A percentile compares a stretch with the other conserved stretches of the same genome.
Conservation (phyloP, 257 asterid species). For the Solanum ahanhuiri region DNA sequence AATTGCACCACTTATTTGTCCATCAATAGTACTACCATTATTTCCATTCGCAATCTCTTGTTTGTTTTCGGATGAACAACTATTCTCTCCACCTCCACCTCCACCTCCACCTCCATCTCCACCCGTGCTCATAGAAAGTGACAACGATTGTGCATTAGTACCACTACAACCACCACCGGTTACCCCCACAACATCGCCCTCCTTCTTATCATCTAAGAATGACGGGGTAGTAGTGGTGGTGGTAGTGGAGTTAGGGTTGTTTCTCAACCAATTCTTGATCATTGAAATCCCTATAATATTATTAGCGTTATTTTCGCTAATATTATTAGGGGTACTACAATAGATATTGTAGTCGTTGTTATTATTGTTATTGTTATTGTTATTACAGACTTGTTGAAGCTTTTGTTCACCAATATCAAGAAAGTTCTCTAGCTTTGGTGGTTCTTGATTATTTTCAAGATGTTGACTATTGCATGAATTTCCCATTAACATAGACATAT, state of each 20-base stretch:
- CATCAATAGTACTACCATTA: conserved; percentile 1
- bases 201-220: conserved; percentile 8
- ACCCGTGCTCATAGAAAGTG: conserved; percentile 72
- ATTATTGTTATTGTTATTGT: neutral
- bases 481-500: conserved; percentile 5
- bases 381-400: conserved; percentile 3
- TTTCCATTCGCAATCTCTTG: neutral
- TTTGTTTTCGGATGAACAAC: conserved; percentile 11
- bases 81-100: conserved; percentile 13
- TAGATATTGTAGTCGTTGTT: neutral
- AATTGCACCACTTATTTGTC: conserved; percentile 25
- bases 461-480: conserved; percentile 25
- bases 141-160: conserved; percentile 29
- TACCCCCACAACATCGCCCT: neutral
- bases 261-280: conserved; percentile 77
- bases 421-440: conserved; percentile 64
- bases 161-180: neutral
- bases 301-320: neutral
- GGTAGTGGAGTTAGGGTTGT: conserved; percentile 19
- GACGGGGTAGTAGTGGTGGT: neutral
- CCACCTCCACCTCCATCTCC: neutral
- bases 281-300: conserved; percentile 57
- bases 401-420: conserved; percentile 25
- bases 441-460: conserved; percentile 23
- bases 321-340: neutral